Conservation (phyloP, 202 grass and related monocot species). For the Zoysia matrella region DNA sequence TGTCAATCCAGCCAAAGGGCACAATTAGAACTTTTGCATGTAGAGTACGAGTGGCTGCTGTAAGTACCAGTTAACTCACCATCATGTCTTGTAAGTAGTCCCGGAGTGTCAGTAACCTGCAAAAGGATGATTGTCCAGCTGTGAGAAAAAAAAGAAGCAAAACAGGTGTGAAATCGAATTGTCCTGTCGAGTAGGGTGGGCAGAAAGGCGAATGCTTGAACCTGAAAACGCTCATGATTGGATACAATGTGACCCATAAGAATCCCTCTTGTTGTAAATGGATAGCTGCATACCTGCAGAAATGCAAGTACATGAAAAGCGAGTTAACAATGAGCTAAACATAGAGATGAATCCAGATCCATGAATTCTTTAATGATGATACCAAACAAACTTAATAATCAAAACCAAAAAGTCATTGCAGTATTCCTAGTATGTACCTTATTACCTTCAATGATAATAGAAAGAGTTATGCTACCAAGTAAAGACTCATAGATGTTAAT, state of each 20-base stretch:
- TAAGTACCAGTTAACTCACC: slow-evolving; percentile 54
- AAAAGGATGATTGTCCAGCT: slow-evolving; percentile 37
- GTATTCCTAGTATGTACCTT: not conserved
- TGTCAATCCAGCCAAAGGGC: slow-evolving; percentile 32
- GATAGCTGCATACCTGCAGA: slow-evolving; percentile 93
- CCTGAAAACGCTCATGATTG: slow-evolving; percentile 93
- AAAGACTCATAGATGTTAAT: not conserved
- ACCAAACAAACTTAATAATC: slow-evolving; percentile 12
- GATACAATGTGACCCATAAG: slow-evolving; percentile 96
- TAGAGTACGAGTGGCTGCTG: not conserved
- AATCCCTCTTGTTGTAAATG: slow-evolving; percentile 96
- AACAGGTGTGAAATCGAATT: not conserved
- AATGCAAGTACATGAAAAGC: not conserved
- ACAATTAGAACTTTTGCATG: slow-evolving; percentile 4
- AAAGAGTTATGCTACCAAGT: not conserved
- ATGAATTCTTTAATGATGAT: not conserved
- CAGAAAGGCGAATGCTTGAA: slow-evolving; percentile 32
- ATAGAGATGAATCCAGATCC: not conserved
- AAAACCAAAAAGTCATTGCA: not conserved
- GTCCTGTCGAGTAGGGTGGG: not conserved
- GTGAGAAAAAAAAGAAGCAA: not conserved
- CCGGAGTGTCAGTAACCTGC: slow-evolving; percentile 96
- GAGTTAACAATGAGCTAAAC: not conserved
- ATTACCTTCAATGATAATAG: not conserved
- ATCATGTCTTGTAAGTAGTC: slow-evolving; percentile 86